Evolutionary conservation across 192 early-diverging fungal genomes (phyloP).

Genomic region (Gamsiella multidivaricata): DNA sequence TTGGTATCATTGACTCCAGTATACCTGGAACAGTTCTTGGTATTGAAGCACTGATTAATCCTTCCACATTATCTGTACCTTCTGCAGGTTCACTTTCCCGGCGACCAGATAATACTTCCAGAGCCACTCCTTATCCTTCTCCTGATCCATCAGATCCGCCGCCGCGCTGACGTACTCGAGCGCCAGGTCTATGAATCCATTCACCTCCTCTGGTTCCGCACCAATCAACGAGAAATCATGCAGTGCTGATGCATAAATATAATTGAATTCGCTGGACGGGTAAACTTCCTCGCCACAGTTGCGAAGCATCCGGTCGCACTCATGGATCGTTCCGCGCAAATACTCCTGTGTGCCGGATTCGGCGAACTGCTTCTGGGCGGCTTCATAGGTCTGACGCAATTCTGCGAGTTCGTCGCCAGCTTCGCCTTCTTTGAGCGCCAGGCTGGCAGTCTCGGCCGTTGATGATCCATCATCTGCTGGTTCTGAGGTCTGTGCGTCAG

Average conservation of each 20-base stretch:
- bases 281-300: conserved; percentile 57
- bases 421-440: conserved; percentile 57
- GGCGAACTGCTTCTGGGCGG: conserved; percentile 58
- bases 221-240: conserved; percentile 56
- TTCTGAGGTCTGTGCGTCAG: not conserved
- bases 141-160: conserved; percentile 30
- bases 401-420: conserved; percentile 65
- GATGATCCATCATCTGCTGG: not conserved
- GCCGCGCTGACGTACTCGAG: conserved; percentile 36
- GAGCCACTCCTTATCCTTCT: conserved; percentile 13
- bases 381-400: conserved; percentile 59
- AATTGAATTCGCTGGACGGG: conserved; percentile 56
- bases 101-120: conserved; percentile 52
- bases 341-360: conserved; percentile 53
- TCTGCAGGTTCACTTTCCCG: conserved; percentile 42
- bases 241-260: conserved; percentile 62
- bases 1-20: no score
- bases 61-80: conserved; percentile 6
- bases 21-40: not conserved
- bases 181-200: conserved; percentile 48
- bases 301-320: conserved; percentile 64
- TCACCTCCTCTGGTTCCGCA: conserved; percentile 27
- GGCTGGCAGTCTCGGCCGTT: conserved; percentile 35
- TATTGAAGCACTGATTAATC: not conserved
- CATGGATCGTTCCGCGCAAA: conserved; percentile 64